These are phyloP conservation scores for Ophiostoma triangulosporum DNA, from an alignment of 2,329 filamentous ascomycete species.

Conservation along the genomic window DNA sequence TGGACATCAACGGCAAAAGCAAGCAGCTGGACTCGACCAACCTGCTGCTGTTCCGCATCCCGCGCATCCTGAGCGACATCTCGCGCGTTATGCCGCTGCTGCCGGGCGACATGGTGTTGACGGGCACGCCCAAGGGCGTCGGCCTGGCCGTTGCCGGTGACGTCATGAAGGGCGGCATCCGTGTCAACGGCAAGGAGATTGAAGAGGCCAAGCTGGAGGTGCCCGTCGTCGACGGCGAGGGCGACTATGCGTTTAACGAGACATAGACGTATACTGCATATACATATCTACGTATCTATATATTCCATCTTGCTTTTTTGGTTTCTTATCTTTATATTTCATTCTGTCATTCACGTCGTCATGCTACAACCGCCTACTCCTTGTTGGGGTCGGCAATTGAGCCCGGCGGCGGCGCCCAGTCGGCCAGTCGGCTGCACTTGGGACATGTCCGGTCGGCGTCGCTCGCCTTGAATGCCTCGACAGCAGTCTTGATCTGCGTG, in stretches of 20 bases:
- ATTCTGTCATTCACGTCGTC: background rate
- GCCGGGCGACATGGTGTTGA: constrained; percentile 83
- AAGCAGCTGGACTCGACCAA: constrained; percentile 81
- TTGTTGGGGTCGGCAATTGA: constrained; percentile 47
- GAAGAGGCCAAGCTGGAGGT: constrained; percentile 79
- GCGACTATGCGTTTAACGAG: constrained; percentile 64
- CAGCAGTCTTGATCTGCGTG: constrained; percentile 85
- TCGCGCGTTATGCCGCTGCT: constrained; percentile 90
- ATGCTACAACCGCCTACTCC: constrained; percentile 14
- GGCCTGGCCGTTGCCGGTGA: constrained; percentile 76
- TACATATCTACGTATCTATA: background rate
- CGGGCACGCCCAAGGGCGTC: constrained; percentile 95
- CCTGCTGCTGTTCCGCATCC: constrained; percentile 87
- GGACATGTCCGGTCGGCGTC: constrained; percentile 59
- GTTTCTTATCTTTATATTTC: background rate
- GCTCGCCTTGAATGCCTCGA: constrained; percentile 62
- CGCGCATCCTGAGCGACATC: constrained; percentile 77
- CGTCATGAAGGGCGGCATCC: constrained; percentile 71
- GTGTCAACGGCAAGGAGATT: constrained; percentile 67
- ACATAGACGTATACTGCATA: constrained; percentile 30
- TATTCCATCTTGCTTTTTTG: background rate
- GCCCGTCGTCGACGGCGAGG: constrained; percentile 62
- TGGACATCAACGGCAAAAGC: constrained; percentile 67
- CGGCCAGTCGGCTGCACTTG: constrained; percentile 53
- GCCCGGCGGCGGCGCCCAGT: constrained; percentile 46